Conservation (phyloP, 2,329 filamentous ascomycete species). For the Claviceps sorghi region DNA sequence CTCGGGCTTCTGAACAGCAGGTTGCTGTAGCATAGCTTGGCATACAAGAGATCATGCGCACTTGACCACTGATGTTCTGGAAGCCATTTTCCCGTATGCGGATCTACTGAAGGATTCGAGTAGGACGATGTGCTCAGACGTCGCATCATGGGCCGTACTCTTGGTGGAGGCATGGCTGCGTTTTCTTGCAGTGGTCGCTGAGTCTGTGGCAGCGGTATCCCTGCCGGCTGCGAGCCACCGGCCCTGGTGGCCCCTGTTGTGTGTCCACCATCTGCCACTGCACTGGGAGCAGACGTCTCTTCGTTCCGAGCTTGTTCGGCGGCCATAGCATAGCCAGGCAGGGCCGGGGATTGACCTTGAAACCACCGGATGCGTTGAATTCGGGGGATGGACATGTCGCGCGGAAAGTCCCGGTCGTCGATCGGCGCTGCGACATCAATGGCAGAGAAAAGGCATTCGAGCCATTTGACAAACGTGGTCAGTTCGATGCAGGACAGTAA, state of each 20-base stretch:
- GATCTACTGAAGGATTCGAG: conserved; percentile 29
- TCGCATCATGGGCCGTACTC: conserved; percentile 17
- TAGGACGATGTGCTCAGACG: conserved; percentile 32
- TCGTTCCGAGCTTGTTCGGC: conserved; percentile 1
- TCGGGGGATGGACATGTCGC: conserved; percentile 47
- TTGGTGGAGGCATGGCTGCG: conserved; percentile 12
- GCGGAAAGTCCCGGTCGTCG: conserved; percentile 52
- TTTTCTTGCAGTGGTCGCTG: conserved; percentile 4
- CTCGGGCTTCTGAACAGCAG: conserved; percentile 41
- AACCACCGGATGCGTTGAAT: conserved; percentile 38
- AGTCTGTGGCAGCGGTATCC: conserved; percentile 2
- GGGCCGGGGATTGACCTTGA: conserved; percentile 23
- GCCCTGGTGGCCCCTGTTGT: background rate
- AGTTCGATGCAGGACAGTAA: conserved; percentile 51
- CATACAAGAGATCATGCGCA: conserved; percentile 44
- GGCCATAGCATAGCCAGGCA: conserved; percentile 5
- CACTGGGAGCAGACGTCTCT: background rate
- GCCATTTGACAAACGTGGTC: conserved; percentile 52
- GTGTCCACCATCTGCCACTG: background rate
- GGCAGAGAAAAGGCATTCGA: conserved; percentile 55
- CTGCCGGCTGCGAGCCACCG: background rate
- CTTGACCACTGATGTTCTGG: conserved; percentile 40
- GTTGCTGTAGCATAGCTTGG: conserved; percentile 45
- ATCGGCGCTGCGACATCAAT: conserved; percentile 57
- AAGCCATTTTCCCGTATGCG: conserved; percentile 40